Conservation (phyloP, 768 basidiomycete genomes). For the Panellus pusillus region DNA sequence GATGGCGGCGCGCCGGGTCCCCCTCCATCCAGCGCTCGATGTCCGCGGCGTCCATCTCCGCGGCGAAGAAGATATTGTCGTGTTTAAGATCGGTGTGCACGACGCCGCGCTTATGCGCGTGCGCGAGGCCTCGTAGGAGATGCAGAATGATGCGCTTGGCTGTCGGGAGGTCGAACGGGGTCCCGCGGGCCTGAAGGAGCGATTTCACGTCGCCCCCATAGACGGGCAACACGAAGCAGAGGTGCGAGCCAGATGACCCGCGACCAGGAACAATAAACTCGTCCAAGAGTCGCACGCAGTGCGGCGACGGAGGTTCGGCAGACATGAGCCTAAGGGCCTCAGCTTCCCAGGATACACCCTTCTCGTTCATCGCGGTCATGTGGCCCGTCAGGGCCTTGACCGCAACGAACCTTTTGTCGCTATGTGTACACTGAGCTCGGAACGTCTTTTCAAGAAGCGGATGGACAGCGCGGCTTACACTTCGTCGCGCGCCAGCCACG, state of each 20-base stretch:
- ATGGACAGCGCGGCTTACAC: conserved; percentile 19
- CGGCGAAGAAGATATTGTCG: conserved; percentile 29
- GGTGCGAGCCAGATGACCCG: conserved; percentile 25
- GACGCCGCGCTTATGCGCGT: conserved; percentile 23
- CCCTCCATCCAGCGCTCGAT: conserved; percentile 17
- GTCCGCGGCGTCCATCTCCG: conserved; percentile 11
- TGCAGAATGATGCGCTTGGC: conserved; percentile 30
- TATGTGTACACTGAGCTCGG: conserved; percentile 7
- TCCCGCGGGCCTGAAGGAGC: conserved; percentile 14
- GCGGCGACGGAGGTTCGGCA: conserved; percentile 2
- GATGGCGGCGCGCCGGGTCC: conserved; percentile 23
- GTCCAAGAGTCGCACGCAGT: conserved; percentile 23
- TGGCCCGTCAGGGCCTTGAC: conserved; percentile 32
- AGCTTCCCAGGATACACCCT: conserved; percentile 24
- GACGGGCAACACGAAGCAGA: conserved; percentile 28
- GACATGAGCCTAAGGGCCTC: conserved; percentile 21
- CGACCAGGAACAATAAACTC: conserved; percentile 27
- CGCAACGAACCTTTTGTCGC: conserved; percentile 29
- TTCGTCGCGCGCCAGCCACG: conserved; percentile 30
- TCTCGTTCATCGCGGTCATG: conserved; percentile 22
- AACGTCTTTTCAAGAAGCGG: neutral
- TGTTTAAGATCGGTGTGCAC: conserved; percentile 33
- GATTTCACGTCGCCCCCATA: conserved; percentile 27
- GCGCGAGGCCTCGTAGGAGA: conserved; percentile 25
- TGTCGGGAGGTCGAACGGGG: conserved; percentile 24